Evolutionary conservation across 441 rosid species (phyloP).

Genomic region (Euphorbia schlechtendalii): DNA sequence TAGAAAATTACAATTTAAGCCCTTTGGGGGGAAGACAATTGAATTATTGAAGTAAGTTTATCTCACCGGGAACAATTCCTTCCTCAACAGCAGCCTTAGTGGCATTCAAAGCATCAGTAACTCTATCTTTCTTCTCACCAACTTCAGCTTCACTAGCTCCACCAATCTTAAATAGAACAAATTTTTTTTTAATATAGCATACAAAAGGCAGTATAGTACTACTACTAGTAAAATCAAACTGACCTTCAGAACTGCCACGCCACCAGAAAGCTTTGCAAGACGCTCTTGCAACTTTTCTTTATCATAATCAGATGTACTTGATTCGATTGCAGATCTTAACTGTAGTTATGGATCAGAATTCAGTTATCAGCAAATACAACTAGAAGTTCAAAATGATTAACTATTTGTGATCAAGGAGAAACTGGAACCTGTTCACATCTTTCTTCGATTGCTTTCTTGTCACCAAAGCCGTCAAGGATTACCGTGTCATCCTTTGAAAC

Average conservation of each 20-base stretch:
- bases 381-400: not conserved
- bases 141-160: constrained; percentile 95
- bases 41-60: not conserved
- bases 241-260: constrained; percentile 76
- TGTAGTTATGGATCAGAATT: constrained; percentile 17
- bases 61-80: constrained; percentile 78
- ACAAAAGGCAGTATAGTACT: not conserved
- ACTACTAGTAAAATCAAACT: not conserved
- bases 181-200: no score
- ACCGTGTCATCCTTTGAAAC: constrained; percentile 82
- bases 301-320: constrained; percentile 75
- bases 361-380: not conserved
- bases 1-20: no score
- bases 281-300: constrained; percentile 72
- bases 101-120: constrained; percentile 84
- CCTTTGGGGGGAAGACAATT: no score
- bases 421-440: constrained; percentile 71
- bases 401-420: not conserved
- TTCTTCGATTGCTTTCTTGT: constrained; percentile 68
- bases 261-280: not conserved
- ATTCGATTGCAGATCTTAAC: constrained; percentile 58
- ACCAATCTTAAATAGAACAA: constrained; percentile 47
- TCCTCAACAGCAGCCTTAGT: constrained; percentile 94
- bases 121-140: constrained; percentile 84
- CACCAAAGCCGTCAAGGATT: constrained; percentile 80